A percentile compares a stretch with the other conserved stretches of the same genome.
Evolutionary conservation across 768 basidiomycete genomes (phyloP).

Genomic region (Clavulina sp.): DNA sequence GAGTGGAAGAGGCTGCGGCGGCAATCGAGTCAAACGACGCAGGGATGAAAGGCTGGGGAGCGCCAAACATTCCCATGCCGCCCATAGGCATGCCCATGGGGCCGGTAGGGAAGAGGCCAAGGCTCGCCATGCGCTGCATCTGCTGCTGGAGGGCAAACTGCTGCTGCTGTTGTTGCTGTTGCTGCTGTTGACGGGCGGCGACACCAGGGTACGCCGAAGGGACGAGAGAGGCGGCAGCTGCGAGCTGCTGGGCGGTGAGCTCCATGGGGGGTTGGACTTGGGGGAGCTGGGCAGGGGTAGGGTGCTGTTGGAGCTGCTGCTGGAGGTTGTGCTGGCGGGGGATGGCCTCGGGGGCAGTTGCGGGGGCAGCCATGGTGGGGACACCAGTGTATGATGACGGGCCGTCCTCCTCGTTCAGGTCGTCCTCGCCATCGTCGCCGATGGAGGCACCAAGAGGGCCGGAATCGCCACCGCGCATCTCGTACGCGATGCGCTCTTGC

Average conservation of each 20-base stretch:
- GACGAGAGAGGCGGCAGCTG: too few species aligned
- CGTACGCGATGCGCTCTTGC: background rate
- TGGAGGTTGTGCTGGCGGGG: too few species aligned
- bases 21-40: background rate
- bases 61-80: too few species aligned
- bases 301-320: background rate
- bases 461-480: background rate
- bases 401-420: background rate
- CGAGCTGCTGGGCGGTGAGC: background rate
- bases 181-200: background rate
- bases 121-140: too few species aligned
- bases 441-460: background rate
- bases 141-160: too few species aligned
- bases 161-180: too few species aligned
- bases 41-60: too few species aligned
- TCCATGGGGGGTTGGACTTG: background rate
- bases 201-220: background rate
- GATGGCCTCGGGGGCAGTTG: too few species aligned
- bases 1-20: background rate
- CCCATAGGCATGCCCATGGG: too few species aligned
- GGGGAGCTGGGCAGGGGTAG: background rate
- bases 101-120: too few species aligned
- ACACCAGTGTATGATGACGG: too few species aligned
- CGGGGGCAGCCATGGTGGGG: too few species aligned
- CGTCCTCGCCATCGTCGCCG: background rate